Evolutionary conservation across 305 asterid genomes (phyloP).

Genomic region (Ilex paraguariensis): DNA sequence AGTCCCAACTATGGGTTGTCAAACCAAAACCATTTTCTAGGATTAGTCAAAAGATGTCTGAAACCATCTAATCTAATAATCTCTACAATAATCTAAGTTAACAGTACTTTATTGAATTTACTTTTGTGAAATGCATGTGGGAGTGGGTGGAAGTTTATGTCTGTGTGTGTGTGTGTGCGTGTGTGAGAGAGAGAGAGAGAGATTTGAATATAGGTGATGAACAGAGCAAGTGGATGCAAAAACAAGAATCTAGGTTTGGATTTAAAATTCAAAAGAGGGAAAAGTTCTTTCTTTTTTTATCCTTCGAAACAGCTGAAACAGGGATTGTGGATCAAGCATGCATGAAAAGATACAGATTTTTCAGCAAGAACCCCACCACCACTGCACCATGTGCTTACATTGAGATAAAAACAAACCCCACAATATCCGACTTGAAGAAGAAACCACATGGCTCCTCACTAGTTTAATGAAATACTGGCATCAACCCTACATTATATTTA

Average conservation of each 20-base stretch:
- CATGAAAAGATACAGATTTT: conserved; percentile 19
- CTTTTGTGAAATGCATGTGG: conserved; percentile 40
- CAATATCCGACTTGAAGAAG: conserved; percentile 32
- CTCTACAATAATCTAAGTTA: conserved; percentile 11
- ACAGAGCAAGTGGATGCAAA: conserved; percentile 20
- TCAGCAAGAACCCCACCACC: conserved; percentile 33
- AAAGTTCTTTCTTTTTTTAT: conserved; percentile 18
- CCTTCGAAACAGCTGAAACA: conserved; percentile 10
- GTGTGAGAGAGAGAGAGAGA: conserved; percentile 8
- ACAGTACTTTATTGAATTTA: conserved; percentile 17
- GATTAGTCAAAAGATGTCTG: not conserved
- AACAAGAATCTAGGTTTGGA: conserved; percentile 27
- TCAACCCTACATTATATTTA: not conserved
- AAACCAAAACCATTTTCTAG: not conserved
- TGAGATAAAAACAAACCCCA: conserved; percentile 16
- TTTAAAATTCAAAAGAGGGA: conserved; percentile 19
- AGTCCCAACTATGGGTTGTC: not conserved
- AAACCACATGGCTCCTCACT: conserved; percentile 31
- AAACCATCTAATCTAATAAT: not conserved
- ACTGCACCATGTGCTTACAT: conserved; percentile 35
- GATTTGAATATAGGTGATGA: conserved; percentile 25
- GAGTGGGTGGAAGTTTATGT: conserved; percentile 17
- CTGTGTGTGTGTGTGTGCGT: not conserved
- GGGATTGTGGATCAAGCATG: conserved; percentile 37
- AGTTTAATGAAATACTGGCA: conserved; percentile 8